Base-by-base conservation (phyloP, 1,284 basidiomycete species). In the Ceratobasidium sp. region DNA sequence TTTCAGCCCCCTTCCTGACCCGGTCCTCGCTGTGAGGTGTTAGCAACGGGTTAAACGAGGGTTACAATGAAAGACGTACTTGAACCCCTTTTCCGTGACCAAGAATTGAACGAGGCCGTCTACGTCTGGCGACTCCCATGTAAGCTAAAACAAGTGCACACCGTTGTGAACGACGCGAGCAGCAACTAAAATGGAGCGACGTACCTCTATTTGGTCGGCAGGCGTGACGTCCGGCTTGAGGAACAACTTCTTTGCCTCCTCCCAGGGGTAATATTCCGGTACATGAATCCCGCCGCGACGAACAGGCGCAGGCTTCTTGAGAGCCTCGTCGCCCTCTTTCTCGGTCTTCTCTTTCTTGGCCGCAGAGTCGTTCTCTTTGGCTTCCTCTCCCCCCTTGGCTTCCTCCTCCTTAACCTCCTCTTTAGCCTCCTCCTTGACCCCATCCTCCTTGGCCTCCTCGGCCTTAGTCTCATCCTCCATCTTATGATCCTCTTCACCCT, bases 201-300 rank as follows among this genome's bases (percentile, higher is more conserved):
- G 64, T 79, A 96, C 95, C 84, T 98, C 94, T n/a, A 98, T 83
- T 80, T 98, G 89, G 65, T 92, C 90, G 1, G 95, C 94, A 61
- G 95, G 93, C 9, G 90, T 87, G 13, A 99, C 97, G 78, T 98
- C 95, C 1, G 97, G 98, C 54, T 92, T 89, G 83, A 92, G 85
- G 82, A 99, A 99, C 51, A 99, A 83, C 83, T 92, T 89, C 84
- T 97, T 96, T 37, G 97, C 98, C 79, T 96, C 94, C 83, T 97
- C 91, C 93, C 95, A 99, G 40, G 95, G 96, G 96, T 96, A 99
- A 77, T 96, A 90, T 69, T 98, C 96, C 0, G 97, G 97, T 43
- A 98, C 88, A 51, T 88, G 86, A 75, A 96, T 86, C 0, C 94
- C 95, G 4, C 91, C 92, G 15, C 68, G 68, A 43, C 68, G 68